Evolutionary conservation across 352 stramenopile species (phyloP).

Genomic region (Thraustochytrium sp.): DNA sequence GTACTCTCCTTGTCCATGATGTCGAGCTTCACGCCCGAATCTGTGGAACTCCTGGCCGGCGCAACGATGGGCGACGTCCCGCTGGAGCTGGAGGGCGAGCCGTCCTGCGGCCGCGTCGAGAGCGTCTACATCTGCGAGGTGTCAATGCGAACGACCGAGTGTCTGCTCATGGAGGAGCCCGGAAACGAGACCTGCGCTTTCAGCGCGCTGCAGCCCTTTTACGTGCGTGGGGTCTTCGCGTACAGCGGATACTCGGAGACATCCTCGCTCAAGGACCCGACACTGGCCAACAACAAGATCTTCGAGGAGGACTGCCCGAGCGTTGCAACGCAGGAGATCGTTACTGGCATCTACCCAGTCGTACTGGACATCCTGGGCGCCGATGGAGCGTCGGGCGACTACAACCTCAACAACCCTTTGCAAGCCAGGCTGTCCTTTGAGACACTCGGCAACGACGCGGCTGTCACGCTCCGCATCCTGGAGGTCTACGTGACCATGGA

Average conservation of each 20-base stretch:
- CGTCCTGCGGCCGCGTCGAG: too few species aligned
- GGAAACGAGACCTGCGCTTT: background rate
- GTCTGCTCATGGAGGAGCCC: background rate
- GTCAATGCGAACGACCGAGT: background rate
- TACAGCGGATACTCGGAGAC: too few species aligned
- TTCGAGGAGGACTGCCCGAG: too few species aligned
- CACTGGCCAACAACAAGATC: too few species aligned
- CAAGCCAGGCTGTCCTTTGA: background rate
- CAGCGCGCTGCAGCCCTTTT: too few species aligned
- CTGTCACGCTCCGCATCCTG: background rate
- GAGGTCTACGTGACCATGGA: background rate
- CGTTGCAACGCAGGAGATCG: too few species aligned
- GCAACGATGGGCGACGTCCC: background rate
- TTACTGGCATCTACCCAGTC: too few species aligned
- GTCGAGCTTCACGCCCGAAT: background rate
- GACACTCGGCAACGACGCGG: background rate
- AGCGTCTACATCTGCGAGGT: background rate
- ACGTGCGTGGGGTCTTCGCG: too few species aligned
- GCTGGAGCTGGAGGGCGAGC: too few species aligned
- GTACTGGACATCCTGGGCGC: too few species aligned
- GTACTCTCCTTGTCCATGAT: background rate
- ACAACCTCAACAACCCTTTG: background rate
- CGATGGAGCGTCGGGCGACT: too few species aligned
- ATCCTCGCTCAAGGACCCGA: too few species aligned
- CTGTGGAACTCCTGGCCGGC: background rate